A percentile compares a stretch with the other conserved stretches of the same genome.
Conservation (phyloP, 169 alveolate genomes). For the Eimeria necatrix region DNA sequence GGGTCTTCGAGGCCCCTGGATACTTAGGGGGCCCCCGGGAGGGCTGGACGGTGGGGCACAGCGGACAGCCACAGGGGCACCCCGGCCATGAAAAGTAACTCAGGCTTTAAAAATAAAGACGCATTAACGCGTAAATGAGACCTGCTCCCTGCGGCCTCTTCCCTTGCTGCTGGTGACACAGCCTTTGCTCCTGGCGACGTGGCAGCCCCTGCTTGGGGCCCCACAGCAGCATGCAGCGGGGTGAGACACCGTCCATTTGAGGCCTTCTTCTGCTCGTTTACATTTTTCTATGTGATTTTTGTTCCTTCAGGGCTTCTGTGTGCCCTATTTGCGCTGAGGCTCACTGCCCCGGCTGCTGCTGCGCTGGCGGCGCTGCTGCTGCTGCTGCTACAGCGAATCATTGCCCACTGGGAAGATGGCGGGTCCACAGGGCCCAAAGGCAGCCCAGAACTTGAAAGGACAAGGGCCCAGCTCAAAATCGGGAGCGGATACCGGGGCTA, state of each 20-base stretch:
- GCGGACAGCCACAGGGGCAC: too few species aligned
- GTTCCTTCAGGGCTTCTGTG: background rate
- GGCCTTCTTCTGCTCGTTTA: background rate
- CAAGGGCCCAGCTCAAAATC: background rate
- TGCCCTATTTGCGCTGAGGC: background rate
- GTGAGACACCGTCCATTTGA: background rate
- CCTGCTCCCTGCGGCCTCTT: too few species aligned
- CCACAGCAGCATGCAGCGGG: constrained; percentile 14
- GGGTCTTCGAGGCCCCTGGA: too few species aligned
- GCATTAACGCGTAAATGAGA: too few species aligned
- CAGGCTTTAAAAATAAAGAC: too few species aligned
- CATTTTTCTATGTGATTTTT: background rate
- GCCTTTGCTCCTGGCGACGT: too few species aligned
- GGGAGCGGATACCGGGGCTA: constrained; percentile 16
- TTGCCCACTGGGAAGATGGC: background rate
- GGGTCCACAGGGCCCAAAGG: background rate
- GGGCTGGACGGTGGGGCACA: too few species aligned
- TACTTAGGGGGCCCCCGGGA: too few species aligned
- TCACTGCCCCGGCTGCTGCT: constrained; percentile 5
- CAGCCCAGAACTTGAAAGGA: background rate
- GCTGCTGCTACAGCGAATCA: background rate
- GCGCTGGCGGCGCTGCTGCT: constrained; percentile 19
- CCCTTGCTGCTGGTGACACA: too few species aligned
- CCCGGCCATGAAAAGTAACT: too few species aligned
- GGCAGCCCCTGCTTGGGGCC: background rate